Evolutionary conservation across 441 rosid species (phyloP).

Genomic region (Erodium trifolium): DNA sequence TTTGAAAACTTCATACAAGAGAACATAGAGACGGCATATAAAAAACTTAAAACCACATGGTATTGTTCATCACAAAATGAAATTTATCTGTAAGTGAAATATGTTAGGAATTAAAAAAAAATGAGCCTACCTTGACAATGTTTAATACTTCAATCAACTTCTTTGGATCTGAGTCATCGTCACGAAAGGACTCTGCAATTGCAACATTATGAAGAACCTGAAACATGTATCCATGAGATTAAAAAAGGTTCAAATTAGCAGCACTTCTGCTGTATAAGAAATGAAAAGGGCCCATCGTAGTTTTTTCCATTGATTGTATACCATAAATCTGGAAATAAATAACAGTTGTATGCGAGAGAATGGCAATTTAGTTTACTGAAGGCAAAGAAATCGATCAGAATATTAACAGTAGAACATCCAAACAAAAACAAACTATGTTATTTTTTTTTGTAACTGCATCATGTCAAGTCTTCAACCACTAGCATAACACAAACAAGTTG

Average conservation of each 20-base stretch:
- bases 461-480: too few relatives aligned
- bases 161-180: constrained; percentile 68
- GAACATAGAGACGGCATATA: neutral
- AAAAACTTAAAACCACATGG: neutral
- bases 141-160: constrained; percentile 68
- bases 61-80: neutral
- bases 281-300: neutral
- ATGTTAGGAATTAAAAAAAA: neutral
- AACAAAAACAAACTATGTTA: neutral
- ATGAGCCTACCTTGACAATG: constrained; percentile 53
- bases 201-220: constrained; percentile 95
- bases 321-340: neutral
- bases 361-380: neutral
- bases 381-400: neutral
- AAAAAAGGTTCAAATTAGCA: constrained; percentile 9
- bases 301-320: neutral
- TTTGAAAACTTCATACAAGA: neutral
- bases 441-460: too few relatives aligned
- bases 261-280: neutral
- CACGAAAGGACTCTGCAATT: constrained; percentile 60
- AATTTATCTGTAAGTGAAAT: neutral
- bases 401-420: neutral
- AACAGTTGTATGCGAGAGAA: neutral
- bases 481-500: neutral
- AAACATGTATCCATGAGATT: constrained; percentile 14